Conservation (phyloP, 805 yeast genomes). For the Yarrowia sp. region DNA sequence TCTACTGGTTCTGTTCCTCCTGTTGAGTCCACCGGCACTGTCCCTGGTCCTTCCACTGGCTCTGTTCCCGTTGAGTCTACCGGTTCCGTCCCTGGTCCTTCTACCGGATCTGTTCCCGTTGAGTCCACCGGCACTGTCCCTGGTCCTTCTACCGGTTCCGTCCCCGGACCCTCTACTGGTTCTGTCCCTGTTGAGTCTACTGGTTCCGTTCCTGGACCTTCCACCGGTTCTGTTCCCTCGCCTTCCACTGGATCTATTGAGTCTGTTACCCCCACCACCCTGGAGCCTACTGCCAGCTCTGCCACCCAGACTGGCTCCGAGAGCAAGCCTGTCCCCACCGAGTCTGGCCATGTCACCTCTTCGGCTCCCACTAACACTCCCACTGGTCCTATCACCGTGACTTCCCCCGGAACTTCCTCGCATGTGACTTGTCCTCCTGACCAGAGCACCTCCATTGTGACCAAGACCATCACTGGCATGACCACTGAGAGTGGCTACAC, state of each 20-base stretch:
- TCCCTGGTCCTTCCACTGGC: neutral
- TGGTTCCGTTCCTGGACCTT: neutral
- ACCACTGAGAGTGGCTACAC: constrained; percentile 20
- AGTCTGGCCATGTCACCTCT: neutral
- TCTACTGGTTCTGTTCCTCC: neutral
- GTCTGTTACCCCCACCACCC: constrained; percentile 9
- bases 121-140: neutral
- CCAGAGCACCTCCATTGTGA: constrained; percentile 6
- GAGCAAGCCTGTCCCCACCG: constrained; percentile 4
- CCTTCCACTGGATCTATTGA: constrained; percentile 2
- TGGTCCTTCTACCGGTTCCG: neutral
- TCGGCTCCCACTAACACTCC: neutral
- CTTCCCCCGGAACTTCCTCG: neutral
- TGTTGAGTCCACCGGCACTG: neutral
- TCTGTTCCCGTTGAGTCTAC: constrained; percentile 6
- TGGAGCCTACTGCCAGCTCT: constrained; percentile 21
- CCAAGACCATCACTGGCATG: constrained; percentile 8
- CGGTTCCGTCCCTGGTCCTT: neutral
- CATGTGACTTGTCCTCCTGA: constrained; percentile 16
- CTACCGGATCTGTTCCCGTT: neutral
- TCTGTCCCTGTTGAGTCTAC: neutral
- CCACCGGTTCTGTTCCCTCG: neutral
- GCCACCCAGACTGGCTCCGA: constrained; percentile 8
- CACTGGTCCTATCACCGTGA: constrained; percentile 12
- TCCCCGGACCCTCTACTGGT: neutral